phyloP scores from a whole-genome alignment of 306 rosid species.

The Cucurbita ficifolia region DNA sequence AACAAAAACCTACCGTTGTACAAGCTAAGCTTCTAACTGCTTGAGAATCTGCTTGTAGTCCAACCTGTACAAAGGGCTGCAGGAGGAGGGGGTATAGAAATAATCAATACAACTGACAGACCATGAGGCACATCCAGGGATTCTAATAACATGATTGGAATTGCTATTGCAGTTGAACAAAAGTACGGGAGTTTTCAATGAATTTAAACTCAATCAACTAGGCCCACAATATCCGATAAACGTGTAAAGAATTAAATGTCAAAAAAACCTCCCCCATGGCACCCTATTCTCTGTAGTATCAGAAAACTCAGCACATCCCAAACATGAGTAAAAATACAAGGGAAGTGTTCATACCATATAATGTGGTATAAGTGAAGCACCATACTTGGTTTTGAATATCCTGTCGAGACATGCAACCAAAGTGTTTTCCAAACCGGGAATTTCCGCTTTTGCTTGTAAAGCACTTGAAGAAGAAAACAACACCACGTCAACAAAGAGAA shows the following conservation, averaged over 20 bases:
- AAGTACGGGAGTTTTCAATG: background rate
- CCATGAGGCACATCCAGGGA: background rate
- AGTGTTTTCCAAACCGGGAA: conserved; percentile 48
- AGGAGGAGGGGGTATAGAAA: conserved; percentile 4
- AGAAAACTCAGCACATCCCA: background rate
- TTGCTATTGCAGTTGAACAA: background rate
- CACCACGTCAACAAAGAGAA: background rate
- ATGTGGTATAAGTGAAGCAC: conserved; percentile 72
- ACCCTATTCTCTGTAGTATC: background rate
- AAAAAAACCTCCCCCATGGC: background rate
- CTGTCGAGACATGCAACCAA: conserved; percentile 64
- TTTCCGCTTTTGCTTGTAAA: conserved; percentile 54
- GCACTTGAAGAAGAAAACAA: conserved; percentile 34
- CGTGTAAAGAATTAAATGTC: background rate
- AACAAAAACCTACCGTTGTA: conserved; percentile 45
- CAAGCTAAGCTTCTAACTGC: conserved; percentile 66
- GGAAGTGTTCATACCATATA: conserved; percentile 40
- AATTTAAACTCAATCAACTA: background rate
- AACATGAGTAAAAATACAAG: background rate
- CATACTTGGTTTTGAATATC: conserved; percentile 66
- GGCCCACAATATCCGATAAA: background rate
- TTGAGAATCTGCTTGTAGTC: conserved; percentile 72
- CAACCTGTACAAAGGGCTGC: conserved; percentile 79
- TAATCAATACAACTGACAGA: background rate
- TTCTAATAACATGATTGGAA: background rate